phyloP scores from a whole-genome alignment of 257 asterid species.

The Ilex aquifolium region DNA sequence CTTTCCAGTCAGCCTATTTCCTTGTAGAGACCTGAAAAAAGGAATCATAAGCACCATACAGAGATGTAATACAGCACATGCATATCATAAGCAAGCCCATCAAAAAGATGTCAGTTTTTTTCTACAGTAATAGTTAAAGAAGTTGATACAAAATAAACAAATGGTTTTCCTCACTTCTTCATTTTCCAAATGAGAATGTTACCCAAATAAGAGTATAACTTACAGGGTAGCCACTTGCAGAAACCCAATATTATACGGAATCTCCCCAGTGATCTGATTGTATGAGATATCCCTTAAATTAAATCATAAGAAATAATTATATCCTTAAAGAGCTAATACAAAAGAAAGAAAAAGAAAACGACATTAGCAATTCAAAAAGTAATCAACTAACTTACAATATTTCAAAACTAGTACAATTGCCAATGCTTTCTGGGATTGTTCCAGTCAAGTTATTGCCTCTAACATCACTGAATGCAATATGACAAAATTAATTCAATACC shows the following conservation, averaged over 20 bases:
- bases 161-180: too few relatives aligned
- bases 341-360: background rate
- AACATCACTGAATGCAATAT: conserved; percentile 49
- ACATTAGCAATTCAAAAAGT: background rate
- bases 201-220: conserved; percentile 20
- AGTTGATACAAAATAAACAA: too few relatives aligned
- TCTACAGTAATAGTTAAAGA: too few relatives aligned
- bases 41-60: background rate
- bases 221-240: conserved; percentile 98
- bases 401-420: conserved; percentile 95
- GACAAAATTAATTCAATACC: background rate
- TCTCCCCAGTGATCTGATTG: conserved; percentile 88
- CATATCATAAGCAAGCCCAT: too few relatives aligned
- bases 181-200: background rate
- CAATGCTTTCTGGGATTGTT: conserved; percentile 78
- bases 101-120: too few relatives aligned
- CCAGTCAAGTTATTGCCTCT: conserved; percentile 90
- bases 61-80: background rate
- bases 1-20: conserved; percentile 80
- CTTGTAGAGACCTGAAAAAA: conserved; percentile 72
- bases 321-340: background rate
- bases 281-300: conserved; percentile 78
- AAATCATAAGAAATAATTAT: background rate
- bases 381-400: conserved; percentile 58
- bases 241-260: conserved; percentile 92